These are phyloP conservation scores for Sungouiella thailandica DNA, from an alignment of 805 yeast genomes.

Conservation along the genomic window DNA sequence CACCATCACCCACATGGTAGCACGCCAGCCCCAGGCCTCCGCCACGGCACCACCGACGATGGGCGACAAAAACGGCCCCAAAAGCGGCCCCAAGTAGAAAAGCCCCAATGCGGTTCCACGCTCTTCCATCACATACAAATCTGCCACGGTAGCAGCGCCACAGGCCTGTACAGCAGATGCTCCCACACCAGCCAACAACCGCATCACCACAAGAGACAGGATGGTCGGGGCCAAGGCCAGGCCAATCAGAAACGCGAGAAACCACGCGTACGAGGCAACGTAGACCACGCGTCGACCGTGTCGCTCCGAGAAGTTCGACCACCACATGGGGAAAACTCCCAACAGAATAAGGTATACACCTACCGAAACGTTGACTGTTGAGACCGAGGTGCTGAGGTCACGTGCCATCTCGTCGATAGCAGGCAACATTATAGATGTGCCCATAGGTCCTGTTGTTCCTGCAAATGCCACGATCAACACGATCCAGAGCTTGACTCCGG, in stretches of 20 bases:
- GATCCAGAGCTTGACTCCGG: conserved; percentile 43
- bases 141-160: conserved; percentile 86
- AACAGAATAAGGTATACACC: conserved; percentile 71
- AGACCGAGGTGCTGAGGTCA: conserved; percentile 51
- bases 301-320: conserved; percentile 75
- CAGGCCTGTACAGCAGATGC: conserved; percentile 78
- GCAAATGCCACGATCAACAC: conserved; percentile 67
- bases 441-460: conserved; percentile 84
- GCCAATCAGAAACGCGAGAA: conserved; percentile 66
- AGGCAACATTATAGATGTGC: conserved; percentile 77
- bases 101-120: conserved; percentile 79
- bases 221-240: conserved; percentile 62
- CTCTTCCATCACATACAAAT: conserved; percentile 58
- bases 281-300: conserved; percentile 75
- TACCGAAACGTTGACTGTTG: conserved; percentile 69
- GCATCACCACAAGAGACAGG: conserved; percentile 56
- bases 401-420: conserved; percentile 58
- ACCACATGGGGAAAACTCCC: conserved; percentile 84
- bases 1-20: conserved; percentile 81
- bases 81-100: conserved; percentile 74
- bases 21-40: conserved; percentile 77
- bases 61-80: conserved; percentile 79
- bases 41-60: conserved; percentile 72
- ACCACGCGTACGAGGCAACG: conserved; percentile 58
- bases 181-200: conserved; percentile 75